Evolutionary conservation across 805 yeast species (phyloP).

Genomic region (Wickerhamomyces pijperi): DNA sequence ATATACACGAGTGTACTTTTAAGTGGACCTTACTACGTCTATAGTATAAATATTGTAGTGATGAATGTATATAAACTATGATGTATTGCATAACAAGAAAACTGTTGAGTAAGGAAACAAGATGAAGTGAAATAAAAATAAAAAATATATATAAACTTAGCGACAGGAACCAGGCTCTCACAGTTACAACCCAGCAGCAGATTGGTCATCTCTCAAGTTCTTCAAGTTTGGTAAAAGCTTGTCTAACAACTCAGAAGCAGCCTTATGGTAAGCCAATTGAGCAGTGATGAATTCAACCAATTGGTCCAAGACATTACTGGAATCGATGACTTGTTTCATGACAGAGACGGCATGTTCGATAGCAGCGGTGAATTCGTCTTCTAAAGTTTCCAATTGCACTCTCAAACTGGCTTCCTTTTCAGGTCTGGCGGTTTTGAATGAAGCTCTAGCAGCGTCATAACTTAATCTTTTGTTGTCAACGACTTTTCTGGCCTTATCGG

Average conservation of each 20-base stretch:
- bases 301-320: slow-evolving; percentile 57
- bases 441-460: slow-evolving; percentile 68
- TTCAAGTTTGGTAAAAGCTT: slow-evolving; percentile 56
- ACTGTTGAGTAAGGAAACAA: no score
- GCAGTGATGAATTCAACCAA: slow-evolving; percentile 63
- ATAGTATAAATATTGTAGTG: no score
- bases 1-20: no score
- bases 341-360: slow-evolving; percentile 79
- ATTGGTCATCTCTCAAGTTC: slow-evolving; percentile 43
- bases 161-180: no score
- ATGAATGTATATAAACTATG: no score
- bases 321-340: slow-evolving; percentile 70
- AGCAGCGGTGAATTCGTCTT: slow-evolving; percentile 82
- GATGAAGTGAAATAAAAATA: no score
- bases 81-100: no score
- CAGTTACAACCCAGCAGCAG: slow-evolving; percentile 7
- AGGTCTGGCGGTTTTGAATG: slow-evolving; percentile 36
- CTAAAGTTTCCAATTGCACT: slow-evolving; percentile 71
- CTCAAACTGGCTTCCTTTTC: slow-evolving; percentile 65
- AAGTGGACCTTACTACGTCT: no score
- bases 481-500: slow-evolving; percentile 55
- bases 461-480: slow-evolving; percentile 71
- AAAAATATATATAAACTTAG: no score
- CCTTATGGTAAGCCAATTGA: slow-evolving; percentile 71
- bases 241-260: slow-evolving; percentile 57